Evolutionary conservation across 768 basidiomycete species (phyloP).

Genomic region (Leccinum boreale): DNA sequence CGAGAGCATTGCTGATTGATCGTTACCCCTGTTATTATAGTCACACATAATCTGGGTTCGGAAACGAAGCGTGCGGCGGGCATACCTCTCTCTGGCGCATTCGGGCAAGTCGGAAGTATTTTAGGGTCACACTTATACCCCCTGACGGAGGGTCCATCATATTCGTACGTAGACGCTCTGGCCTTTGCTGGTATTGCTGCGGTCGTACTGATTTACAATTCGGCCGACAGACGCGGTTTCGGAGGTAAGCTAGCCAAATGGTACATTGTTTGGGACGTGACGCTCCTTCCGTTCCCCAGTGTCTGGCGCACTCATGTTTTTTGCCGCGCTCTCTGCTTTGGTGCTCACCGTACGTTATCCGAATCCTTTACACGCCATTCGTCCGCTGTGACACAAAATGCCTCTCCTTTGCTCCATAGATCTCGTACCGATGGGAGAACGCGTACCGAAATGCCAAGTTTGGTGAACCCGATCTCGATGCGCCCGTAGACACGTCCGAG

Average conservation of each 20-base stretch:
- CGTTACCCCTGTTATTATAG: slow-evolving; percentile 21
- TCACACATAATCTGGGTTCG: slow-evolving; percentile 40
- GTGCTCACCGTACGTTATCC: slow-evolving; percentile 21
- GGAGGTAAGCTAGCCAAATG: slow-evolving; percentile 4
- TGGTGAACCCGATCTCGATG: slow-evolving; percentile 45
- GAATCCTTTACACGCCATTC: background rate
- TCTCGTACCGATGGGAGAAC: slow-evolving; percentile 66
- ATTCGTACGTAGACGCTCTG: slow-evolving; percentile 26
- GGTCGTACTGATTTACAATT: background rate
- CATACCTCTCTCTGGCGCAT: slow-evolving; percentile 38
- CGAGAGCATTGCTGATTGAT: background rate
- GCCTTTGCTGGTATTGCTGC: background rate
- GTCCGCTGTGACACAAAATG: background rate
- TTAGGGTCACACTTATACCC: slow-evolving; percentile 43
- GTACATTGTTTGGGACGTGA: background rate
- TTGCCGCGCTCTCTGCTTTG: slow-evolving; percentile 18
- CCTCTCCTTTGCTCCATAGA: slow-evolving; percentile 30
- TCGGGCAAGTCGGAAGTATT: slow-evolving; percentile 40
- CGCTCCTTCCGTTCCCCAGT: background rate
- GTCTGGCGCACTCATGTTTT: slow-evolving; percentile 21
- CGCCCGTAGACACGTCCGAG: slow-evolving; percentile 59
- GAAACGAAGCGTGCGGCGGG: slow-evolving; percentile 45
- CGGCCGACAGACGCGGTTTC: slow-evolving; percentile 13
- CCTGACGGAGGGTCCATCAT: slow-evolving; percentile 37
- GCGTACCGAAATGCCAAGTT: slow-evolving; percentile 48